Evolutionary conservation across 2,329 filamentous ascomycete genomes (phyloP), one percentile per base, ranked within the genome.

Genomic region (Sporothrix pseudoabietina): DNA sequence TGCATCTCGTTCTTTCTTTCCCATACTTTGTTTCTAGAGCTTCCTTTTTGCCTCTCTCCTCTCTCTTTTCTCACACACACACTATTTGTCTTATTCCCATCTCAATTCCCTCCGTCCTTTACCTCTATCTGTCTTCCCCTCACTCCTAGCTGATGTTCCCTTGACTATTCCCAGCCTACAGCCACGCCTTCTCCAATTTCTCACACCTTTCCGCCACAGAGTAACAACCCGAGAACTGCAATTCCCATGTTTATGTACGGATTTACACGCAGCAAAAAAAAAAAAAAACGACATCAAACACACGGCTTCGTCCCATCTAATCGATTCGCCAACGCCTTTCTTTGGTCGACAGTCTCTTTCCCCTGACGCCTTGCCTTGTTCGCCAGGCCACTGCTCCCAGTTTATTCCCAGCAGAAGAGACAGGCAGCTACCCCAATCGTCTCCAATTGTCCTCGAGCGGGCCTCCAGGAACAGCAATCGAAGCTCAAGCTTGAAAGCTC

Each of bases 181-280:
- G 44, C 26, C 65, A 32, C 44, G 26, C 44, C 16, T 57, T 70
- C 68, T 70, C 68, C 68, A 57, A 70, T 70, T 69, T 70, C 68
- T 26, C 22, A 70, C 68, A n/a, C 52, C 30, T 68, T 32, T 49
- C 66, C 49, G 47, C 52, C 68, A 39, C 30, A 39, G 47, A 66
- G 39, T 14, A 39, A 8, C 66, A 35, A 8, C 52, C 14, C 2
- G 35, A n/a, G 10, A 35, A 2, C 35, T 61, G 69, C 39, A 47
- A 71, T 71, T 71, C 54, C 69, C 69, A 71, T 35, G 32, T 8
- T 8, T 71, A 59, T 59, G 14, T 57, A 71, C 69, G 69, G 39
- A 41, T 44, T 49, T 19, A 22, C 69, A 71, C 39, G 22, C 35
- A 26, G 19, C 49, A 54, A 30, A 30, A 7, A 22, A 55, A 44